Percentiles rank a stretch among this genome's conserved stretches.
Evolutionary conservation across 2,329 filamentous ascomycete species (phyloP).

Genomic region (Scorias spongiosa): DNA sequence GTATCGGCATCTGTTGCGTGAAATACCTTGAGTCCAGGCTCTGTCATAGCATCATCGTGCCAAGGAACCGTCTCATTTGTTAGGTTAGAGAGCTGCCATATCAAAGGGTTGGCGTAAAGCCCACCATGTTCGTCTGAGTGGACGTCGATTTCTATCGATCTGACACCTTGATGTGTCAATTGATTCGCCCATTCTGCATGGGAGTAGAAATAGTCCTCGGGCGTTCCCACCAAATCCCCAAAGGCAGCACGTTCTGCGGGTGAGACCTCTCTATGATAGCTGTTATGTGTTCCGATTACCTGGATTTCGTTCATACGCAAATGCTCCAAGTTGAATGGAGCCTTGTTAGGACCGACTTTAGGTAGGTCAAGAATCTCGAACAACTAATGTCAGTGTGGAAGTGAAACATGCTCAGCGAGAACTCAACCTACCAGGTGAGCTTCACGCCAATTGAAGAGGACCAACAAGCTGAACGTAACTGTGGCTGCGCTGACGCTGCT

Average conservation of each 20-base stretch:
- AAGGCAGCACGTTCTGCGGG: constrained; percentile 28
- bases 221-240: constrained; percentile 22
- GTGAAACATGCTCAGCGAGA: too few species aligned
- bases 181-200: constrained; percentile 32
- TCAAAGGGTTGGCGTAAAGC: constrained; percentile 30
- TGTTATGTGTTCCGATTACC: constrained; percentile 37
- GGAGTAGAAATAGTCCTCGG: constrained; percentile 33
- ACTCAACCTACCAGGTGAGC: too few species aligned
- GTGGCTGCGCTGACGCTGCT: too few species aligned
- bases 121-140: constrained; percentile 35
- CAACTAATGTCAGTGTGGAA: too few species aligned
- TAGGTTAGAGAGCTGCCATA: constrained; percentile 27
- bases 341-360: too few species aligned
- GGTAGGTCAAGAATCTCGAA: too few species aligned
- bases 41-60: constrained; percentile 25
- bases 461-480: too few species aligned
- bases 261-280: constrained; percentile 34
- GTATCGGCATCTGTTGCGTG: constrained; percentile 37
- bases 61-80: constrained; percentile 22
- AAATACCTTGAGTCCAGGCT: constrained; percentile 34
- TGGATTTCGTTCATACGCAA: constrained; percentile 39
- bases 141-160: constrained; percentile 35
- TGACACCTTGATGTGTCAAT: constrained; percentile 30
- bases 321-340: not conserved
- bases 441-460: too few species aligned